Base-by-base conservation (phyloP, 208 protist genomes). In the Sergeia podlipaevii region DNA sequence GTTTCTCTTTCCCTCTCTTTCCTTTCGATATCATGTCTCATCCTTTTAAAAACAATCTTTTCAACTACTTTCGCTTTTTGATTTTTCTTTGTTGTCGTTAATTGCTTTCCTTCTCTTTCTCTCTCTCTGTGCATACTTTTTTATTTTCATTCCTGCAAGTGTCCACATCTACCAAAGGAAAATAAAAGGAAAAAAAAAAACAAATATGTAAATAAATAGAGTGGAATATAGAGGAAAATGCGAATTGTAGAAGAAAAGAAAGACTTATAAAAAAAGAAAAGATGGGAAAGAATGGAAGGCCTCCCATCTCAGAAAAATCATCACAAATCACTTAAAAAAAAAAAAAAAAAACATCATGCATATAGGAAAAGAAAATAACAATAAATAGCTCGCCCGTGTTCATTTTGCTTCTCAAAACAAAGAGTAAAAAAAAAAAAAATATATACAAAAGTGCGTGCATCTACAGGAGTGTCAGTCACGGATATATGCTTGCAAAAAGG, bases 291-390 rank as follows among this genome's bases (percentile, higher is more conserved):
- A 27, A 18, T 18, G 51, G n/a, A 49, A 58, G 38, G 18, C 8
- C n/a, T n/a, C n/a, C n/a, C n/a, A n/a, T n/a, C n/a, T 30, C 33
- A 39, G 28, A 50, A 60, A 24, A 62, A 53, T 54, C 44, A 62
- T 15, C 18, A 30, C 10, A 6, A 39, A 43, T 5, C 26, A 46
- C 36, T 13, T n/a, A n/a, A 57, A 57, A 18, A 46, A 24, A 56
- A 33, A 41, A 33, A 56, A 10, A 42, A 56, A 33, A 39, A 30
- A 33, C 3, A 44, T 13, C 10, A 51, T 26, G 28, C 8, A 37
- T 4, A 51, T 24, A 50, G 11, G 46, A 29, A 23, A 45, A 43
- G 36, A 46, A 2, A 29, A 20, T 28, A 1, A 32, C n/a, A 23
- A 55, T 3, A 10, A 27, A 18, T 17, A 13, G 18, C n/a, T 52